A percentile compares a stretch with the other conserved stretches of the same genome.
Conservation (phyloP, 2,329 filamentous ascomycete species). For the Trichoderma sp. region DNA sequence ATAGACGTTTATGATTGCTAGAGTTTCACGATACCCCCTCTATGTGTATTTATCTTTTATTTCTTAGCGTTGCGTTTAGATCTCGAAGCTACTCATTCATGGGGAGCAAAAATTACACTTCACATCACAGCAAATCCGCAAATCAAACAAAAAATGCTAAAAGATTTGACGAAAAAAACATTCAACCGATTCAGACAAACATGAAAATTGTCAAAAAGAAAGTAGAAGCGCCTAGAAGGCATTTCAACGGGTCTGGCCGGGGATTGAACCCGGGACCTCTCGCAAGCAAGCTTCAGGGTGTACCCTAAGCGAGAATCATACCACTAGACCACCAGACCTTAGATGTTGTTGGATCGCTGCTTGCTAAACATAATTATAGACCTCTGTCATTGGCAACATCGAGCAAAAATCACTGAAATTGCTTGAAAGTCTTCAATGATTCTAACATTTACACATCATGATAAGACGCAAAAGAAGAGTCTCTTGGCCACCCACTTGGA, state of each 20-base stretch:
- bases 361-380: not conserved
- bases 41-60: not conserved
- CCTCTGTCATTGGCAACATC: not conserved
- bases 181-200: not conserved
- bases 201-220: not conserved
- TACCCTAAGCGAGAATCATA: conserved; percentile 20
- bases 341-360: not conserved
- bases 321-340: conserved; percentile 20
- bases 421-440: not conserved
- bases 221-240: not conserved
- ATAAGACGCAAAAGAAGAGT: not conserved
- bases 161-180: not conserved
- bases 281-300: conserved; percentile 29
- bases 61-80: not conserved
- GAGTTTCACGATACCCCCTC: not conserved
- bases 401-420: not conserved
- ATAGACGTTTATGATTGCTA: not conserved
- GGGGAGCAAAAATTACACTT: not conserved
- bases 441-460: not conserved
- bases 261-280: conserved; percentile 48
- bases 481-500: not conserved
- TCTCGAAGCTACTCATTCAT: not conserved
- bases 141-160: not conserved
- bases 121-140: not conserved
- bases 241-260: conserved; percentile 39